phyloP scores from a whole-genome alignment of 2,329 filamentous ascomycete species.

The Parafenestella ontariensis region DNA sequence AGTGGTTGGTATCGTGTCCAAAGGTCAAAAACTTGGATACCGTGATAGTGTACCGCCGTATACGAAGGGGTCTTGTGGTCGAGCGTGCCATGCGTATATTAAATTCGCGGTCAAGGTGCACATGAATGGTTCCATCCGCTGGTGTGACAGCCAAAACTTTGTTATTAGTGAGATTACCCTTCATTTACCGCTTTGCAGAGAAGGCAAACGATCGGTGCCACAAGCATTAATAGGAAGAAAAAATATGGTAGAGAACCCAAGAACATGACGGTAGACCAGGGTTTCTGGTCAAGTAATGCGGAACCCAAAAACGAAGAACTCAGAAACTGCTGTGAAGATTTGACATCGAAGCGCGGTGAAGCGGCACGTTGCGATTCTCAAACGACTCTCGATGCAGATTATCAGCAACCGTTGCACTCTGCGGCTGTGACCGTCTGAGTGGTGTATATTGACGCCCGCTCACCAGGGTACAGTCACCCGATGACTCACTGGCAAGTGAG shows the following conservation, averaged over 20 bases:
- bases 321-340: constrained; percentile 20
- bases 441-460: constrained; percentile 50
- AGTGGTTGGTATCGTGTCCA: not conserved
- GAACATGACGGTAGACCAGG: not conserved
- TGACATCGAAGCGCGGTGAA: constrained; percentile 21
- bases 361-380: constrained; percentile 4
- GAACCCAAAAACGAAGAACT: constrained; percentile 6
- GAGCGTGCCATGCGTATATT: not conserved
- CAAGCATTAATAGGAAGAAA: no score
- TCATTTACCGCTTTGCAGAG: not conserved
- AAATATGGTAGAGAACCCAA: not conserved
- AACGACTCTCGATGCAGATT: constrained; percentile 8
- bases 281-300: not conserved
- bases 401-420: constrained; percentile 7
- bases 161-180: not conserved
- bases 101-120: no score
- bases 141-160: not conserved
- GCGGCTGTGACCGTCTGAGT: constrained; percentile 30
- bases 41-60: not conserved
- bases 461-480: constrained; percentile 44
- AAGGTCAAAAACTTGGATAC: not conserved
- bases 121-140: not conserved
- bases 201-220: no score
- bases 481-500: constrained; percentile 26
- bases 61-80: not conserved